Percentiles rank a stretch among this genome's conserved stretches.
Conservation (phyloP, 2,329 filamentous ascomycete genomes). For the Sclerotinia nivalis region DNA sequence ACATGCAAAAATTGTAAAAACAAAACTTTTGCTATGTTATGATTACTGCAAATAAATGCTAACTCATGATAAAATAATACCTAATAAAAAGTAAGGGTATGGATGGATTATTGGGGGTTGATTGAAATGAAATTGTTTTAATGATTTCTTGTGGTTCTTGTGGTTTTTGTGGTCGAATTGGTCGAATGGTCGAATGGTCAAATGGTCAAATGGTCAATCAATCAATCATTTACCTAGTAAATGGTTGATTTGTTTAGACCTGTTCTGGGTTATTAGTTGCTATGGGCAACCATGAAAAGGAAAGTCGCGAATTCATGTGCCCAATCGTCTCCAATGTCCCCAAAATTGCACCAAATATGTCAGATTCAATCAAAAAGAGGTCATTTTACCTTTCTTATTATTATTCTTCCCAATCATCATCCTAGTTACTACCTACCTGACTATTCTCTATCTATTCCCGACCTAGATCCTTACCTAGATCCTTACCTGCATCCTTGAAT, state of each 20-base stretch:
- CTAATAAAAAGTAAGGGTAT: not conserved
- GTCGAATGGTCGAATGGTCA: not conserved
- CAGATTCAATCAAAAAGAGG: not conserved
- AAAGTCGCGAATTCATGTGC: constrained; percentile 13
- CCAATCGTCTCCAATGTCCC: too few species aligned
- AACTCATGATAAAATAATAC: constrained; percentile 1
- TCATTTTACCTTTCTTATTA: not conserved
- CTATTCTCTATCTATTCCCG: not conserved
- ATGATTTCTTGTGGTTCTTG: not conserved
- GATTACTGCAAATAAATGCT: constrained; percentile 7
- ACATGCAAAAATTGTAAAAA: constrained; percentile 8
- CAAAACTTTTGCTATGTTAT: not conserved
- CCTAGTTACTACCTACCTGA: not conserved
- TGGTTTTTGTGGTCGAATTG: not conserved
- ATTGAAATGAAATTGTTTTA: constrained; percentile 3
- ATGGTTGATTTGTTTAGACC: constrained; percentile 13
- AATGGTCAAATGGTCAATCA: constrained; percentile 1
- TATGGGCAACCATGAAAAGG: constrained; percentile 1
- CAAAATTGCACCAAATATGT: not conserved
- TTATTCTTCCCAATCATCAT: not conserved
- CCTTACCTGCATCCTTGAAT: not conserved
- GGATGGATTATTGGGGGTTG: not conserved
- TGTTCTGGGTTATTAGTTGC: not conserved
- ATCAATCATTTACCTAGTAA: not conserved
- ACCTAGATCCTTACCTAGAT: not conserved